phyloP scores from a whole-genome alignment of 2,329 filamentous ascomycete genomes.

The Geosmithia morbida region DNA sequence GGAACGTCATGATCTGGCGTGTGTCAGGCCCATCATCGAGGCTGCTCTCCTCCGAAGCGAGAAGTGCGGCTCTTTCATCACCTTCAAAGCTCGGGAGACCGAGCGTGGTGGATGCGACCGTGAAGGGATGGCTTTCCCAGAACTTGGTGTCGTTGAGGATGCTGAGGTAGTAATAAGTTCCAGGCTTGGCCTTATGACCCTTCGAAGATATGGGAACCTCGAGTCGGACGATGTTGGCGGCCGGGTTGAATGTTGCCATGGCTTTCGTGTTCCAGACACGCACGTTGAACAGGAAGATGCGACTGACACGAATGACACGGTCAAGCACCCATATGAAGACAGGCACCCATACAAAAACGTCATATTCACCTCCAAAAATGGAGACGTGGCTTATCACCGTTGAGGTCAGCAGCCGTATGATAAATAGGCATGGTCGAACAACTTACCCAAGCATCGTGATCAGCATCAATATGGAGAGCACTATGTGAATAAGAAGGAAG shows the following conservation, averaged over 20 bases:
- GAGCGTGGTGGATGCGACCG: slow-evolving; percentile 18
- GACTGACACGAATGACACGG: slow-evolving; percentile 26
- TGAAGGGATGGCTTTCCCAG: slow-evolving; percentile 38
- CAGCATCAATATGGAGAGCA: slow-evolving; percentile 32
- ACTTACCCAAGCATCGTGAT: slow-evolving; percentile 35
- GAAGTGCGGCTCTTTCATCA: slow-evolving; percentile 16
- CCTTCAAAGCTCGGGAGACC: background rate
- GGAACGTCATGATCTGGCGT: slow-evolving; percentile 18
- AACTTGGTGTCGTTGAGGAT: slow-evolving; percentile 16
- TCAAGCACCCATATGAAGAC: slow-evolving; percentile 34
- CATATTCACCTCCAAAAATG: slow-evolving; percentile 34
- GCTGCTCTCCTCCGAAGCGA: slow-evolving; percentile 6
- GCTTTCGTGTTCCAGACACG: slow-evolving; percentile 18
- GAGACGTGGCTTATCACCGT: slow-evolving; percentile 25
- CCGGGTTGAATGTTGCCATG: slow-evolving; percentile 19
- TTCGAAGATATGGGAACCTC: slow-evolving; percentile 24
- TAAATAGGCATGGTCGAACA: background rate
- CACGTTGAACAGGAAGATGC: slow-evolving; percentile 25
- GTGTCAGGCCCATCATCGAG: background rate
- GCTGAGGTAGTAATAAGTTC: slow-evolving; percentile 30
- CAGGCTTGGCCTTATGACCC: slow-evolving; percentile 19
- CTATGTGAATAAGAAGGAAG: slow-evolving; percentile 34
- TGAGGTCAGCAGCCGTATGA: slow-evolving; percentile 4
- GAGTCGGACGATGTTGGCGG: slow-evolving; percentile 27
- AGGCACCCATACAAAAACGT: slow-evolving; percentile 33